Percentiles rank a stretch among this genome's conserved stretches.
These are phyloP conservation scores for Millerozyma acaciae DNA, from an alignment of 805 yeast genomes.

Conservation along the genomic window DNA sequence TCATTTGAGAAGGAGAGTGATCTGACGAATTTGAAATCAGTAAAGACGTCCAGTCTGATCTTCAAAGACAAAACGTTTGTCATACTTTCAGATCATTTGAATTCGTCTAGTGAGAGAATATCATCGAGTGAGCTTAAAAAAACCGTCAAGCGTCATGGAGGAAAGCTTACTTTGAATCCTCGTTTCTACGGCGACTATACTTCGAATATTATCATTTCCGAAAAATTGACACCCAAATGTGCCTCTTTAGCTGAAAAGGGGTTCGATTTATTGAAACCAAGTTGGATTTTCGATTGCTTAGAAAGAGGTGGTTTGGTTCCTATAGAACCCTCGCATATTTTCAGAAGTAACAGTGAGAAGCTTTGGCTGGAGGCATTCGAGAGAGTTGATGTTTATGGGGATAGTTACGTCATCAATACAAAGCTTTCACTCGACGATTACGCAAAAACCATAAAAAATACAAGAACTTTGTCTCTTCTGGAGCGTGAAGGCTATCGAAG, in stretches of 20 bases:
- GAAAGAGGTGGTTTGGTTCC: constrained; percentile 36
- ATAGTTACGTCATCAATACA: constrained; percentile 44
- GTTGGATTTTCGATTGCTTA: constrained; percentile 73
- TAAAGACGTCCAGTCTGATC: constrained; percentile 22
- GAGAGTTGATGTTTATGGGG: constrained; percentile 59
- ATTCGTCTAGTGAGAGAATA: constrained; percentile 22
- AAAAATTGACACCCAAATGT: constrained; percentile 24
- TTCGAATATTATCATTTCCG: constrained; percentile 21
- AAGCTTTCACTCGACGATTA: neutral
- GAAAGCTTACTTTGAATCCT: constrained; percentile 27
- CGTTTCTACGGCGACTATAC: constrained; percentile 1
- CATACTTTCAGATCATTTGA: constrained; percentile 49
- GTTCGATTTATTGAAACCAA: constrained; percentile 59
- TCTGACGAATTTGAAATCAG: constrained; percentile 5
- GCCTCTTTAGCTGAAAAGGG: constrained; percentile 33
- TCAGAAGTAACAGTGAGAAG: constrained; percentile 30
- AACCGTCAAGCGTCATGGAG: constrained; percentile 49
- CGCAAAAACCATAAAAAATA: constrained; percentile 1
- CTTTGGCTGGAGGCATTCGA: constrained; percentile 18
- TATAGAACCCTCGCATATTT: constrained; percentile 60
- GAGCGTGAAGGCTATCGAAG: constrained; percentile 7
- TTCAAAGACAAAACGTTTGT: constrained; percentile 47
- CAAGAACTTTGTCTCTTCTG: constrained; percentile 11
- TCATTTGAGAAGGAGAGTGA: constrained; percentile 9
- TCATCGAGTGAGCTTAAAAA: constrained; percentile 31